phyloP scores from a whole-genome alignment of 2,329 filamentous ascomycete species.

The Colletotrichum neosansevieriae region DNA sequence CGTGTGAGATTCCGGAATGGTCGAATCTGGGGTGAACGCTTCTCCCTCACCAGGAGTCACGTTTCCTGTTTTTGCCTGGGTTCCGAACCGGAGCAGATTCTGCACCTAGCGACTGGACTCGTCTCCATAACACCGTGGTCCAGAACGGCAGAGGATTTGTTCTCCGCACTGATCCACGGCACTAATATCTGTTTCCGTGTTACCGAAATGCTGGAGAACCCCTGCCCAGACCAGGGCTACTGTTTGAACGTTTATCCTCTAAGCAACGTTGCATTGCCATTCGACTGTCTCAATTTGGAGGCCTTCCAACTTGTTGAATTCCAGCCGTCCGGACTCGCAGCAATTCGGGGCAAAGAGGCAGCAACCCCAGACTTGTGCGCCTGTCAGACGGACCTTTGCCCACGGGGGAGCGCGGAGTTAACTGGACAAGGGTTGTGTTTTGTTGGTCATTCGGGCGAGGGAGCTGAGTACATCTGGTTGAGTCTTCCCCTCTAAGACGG shows the following conservation, averaged over 20 bases:
- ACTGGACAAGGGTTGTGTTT: slow-evolving; percentile 6
- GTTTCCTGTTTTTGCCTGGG: slow-evolving; percentile 12
- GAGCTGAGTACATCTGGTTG: slow-evolving; percentile 35
- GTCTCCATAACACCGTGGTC: slow-evolving; percentile 36
- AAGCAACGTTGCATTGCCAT: slow-evolving; percentile 17
- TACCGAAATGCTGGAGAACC: slow-evolving; percentile 38
- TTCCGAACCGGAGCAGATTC: slow-evolving; percentile 40
- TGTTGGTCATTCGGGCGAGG: slow-evolving; percentile 1
- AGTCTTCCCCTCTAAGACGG: slow-evolving; percentile 3
- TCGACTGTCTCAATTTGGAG: slow-evolving; percentile 9
- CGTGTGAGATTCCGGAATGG: slow-evolving; percentile 6
- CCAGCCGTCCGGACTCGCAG: slow-evolving; percentile 6
- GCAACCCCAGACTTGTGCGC: slow-evolving; percentile 28
- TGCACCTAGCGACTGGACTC: slow-evolving; percentile 33
- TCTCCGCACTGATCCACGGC: slow-evolving; percentile 37
- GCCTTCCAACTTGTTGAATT: slow-evolving; percentile 18
- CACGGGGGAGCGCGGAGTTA: slow-evolving; percentile 7
- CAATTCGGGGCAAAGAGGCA: slow-evolving; percentile 3
- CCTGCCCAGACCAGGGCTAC: slow-evolving; percentile 19
- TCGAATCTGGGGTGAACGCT: slow-evolving; percentile 38
- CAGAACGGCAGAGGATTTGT: slow-evolving; percentile 12
- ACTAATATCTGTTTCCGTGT: slow-evolving; percentile 19
- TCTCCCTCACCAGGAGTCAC: slow-evolving; percentile 27
- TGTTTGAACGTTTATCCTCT: slow-evolving; percentile 39
- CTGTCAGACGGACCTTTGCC: slow-evolving; percentile 12